A percentile compares a stretch with the other conserved stretches of the same genome.
These are phyloP conservation scores for Claviceps citrina DNA, from an alignment of 2,329 filamentous ascomycete species.

Conservation along the genomic window DNA sequence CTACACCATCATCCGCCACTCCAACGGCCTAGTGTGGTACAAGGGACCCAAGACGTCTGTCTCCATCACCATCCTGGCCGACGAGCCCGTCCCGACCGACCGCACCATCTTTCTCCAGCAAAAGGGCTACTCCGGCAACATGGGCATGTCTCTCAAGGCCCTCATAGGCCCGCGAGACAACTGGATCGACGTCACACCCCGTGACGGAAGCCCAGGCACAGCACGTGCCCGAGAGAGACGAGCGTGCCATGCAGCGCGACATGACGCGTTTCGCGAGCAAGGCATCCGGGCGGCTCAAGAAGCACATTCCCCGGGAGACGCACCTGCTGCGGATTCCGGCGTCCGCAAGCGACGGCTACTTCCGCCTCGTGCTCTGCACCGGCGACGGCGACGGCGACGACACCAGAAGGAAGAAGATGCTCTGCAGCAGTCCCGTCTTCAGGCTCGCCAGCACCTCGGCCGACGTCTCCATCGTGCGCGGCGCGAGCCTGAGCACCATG, in stretches of 20 bases:
- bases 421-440: constrained; percentile 54
- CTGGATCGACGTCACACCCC: constrained; percentile 57
- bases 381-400: constrained; percentile 16
- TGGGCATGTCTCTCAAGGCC: constrained; percentile 51
- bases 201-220: constrained; percentile 26
- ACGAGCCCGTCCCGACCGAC: constrained; percentile 37
- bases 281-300: constrained; percentile 26
- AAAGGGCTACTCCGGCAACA: constrained; percentile 52
- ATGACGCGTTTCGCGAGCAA: constrained; percentile 48
- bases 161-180: constrained; percentile 40
- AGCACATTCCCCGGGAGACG: constrained; percentile 44
- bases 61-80: constrained; percentile 47
- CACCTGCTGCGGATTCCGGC: constrained; percentile 49
- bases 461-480: constrained; percentile 44
- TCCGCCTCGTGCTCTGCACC: constrained; percentile 46
- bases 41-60: constrained; percentile 48
- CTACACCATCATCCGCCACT: constrained; percentile 52
- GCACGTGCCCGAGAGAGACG: constrained; percentile 39
- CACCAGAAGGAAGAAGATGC: constrained; percentile 30
- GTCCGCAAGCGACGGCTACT: constrained; percentile 49
- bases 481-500: constrained; percentile 48
- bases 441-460: constrained; percentile 51
- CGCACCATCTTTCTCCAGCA: constrained; percentile 53
- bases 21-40: constrained; percentile 48
- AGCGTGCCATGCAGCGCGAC: constrained; percentile 53